Evolutionary conservation across 2,329 filamentous ascomycete species (phyloP), one percentile per base, ranked within the genome.

Genomic region (Cordyceps cicadae): DNA sequence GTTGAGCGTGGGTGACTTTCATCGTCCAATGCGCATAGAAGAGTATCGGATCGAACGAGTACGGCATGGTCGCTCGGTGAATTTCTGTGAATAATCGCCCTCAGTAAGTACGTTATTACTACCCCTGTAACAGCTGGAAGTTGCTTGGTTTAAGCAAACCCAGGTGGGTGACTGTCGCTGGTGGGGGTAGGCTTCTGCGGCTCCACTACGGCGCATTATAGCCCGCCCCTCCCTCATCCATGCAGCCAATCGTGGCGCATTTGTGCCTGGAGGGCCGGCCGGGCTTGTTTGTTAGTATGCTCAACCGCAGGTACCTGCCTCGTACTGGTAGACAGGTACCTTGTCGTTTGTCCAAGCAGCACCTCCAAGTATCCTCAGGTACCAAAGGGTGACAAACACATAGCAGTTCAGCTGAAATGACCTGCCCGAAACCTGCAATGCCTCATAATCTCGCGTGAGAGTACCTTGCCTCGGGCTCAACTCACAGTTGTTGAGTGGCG

Each of bases 191-290:
- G 24, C 21, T 14, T 6, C 17, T n/a, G 15, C 5, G 24, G 17
- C 21, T 45, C 60, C 49, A 59, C 57, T 41, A 49, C 51, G 49
- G 60, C 39, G 54, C 43, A n/a, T 26, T 51, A 11, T 29, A 29
- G 19, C 34, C 43, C 53, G 43, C 48, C 46, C 12, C 19, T 46
- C 39, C 49, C 54, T 37, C 17, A n/a, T 17, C 5, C 5, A 24
- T 49, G 15, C 39, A 29, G 32, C 58, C 62, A 63, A 63, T 61
- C 37, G 46, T 19, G 19, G 29, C n/a, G 48, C 29, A 3, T 21
- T 12, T 61, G 62, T 62, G 39, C 61, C 61, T 62, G 61, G 53
- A 51, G 21, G 39, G 48, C 49, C 17, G 39, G 26, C 29, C n/a
- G 17, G 17, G 32, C 37, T 48, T 48, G 54, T 49, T 50, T 46